A percentile compares a stretch with the other conserved stretches of the same genome.
Evolutionary conservation across 805 yeast genomes (phyloP).

Genomic region (Barnettozyma wickerhamii): DNA sequence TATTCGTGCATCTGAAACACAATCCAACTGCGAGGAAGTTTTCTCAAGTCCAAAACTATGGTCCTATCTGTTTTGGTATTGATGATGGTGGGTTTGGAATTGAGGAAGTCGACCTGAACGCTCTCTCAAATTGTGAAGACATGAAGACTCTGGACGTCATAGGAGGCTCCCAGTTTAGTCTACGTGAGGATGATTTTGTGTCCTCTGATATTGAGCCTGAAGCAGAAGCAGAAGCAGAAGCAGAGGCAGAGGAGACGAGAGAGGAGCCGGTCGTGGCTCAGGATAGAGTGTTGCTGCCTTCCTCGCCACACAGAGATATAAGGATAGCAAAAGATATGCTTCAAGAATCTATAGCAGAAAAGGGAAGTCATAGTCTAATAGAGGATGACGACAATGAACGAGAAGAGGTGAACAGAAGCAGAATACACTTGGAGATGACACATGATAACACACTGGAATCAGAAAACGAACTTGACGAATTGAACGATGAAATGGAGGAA

Average conservation of each 20-base stretch:
- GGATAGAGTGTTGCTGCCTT: slow-evolving; percentile 4
- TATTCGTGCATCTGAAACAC: slow-evolving; percentile 18
- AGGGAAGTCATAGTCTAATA: neutral
- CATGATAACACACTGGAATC: neutral
- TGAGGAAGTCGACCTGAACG: slow-evolving; percentile 4
- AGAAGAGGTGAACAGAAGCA: neutral
- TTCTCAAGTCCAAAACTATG: slow-evolving; percentile 4
- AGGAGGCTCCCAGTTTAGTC: slow-evolving; percentile 6
- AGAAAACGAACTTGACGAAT: slow-evolving; percentile 13
- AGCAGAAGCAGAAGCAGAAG: slow-evolving; percentile 8
- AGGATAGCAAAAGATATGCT: slow-evolving; percentile 15
- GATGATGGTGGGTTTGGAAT: slow-evolving; percentile 8
- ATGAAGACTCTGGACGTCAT: neutral
- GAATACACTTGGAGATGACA: neutral
- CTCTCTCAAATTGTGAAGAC: too few species aligned
- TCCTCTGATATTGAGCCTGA: slow-evolving; percentile 7
- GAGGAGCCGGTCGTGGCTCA: too few species aligned
- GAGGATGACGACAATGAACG: neutral
- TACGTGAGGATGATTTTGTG: slow-evolving; percentile 16
- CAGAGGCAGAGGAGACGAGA: slow-evolving; percentile 2
- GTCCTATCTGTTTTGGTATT: slow-evolving; percentile 10
- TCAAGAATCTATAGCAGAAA: neutral
- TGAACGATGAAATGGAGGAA: slow-evolving; percentile 25
- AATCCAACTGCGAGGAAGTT: slow-evolving; percentile 14
- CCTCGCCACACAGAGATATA: slow-evolving; percentile 16